Base-by-base conservation (phyloP, 768 basidiomycete genomes). In the Pulveroboletus sp. region DNA sequence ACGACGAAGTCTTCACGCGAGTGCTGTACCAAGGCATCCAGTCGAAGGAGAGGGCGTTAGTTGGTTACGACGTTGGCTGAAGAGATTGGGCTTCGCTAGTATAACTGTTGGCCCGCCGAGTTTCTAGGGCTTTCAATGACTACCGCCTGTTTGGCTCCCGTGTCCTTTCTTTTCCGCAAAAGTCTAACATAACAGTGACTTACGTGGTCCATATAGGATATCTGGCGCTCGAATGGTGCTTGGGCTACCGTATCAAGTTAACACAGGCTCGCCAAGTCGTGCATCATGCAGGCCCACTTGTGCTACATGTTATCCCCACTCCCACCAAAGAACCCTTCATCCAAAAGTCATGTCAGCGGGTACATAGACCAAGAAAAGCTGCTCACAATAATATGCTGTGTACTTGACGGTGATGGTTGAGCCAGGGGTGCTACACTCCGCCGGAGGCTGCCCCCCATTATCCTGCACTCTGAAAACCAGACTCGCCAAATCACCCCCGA, bases 381-480 rank as follows among this genome's bases (percentile, higher is more conserved):
- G 69, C 78, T 66, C 52, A 79, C 78, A 79, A 55, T 82, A 82
- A 49, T 72, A 73, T 5, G 79, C 61, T 0, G 69, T 67, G 58
- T 81, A 82, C 61, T 77, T 78, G 40, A 81, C 76, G 7, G 63
- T 63, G 21, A 81, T 72, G 16, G 64, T 62, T 21, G 66, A 41
- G 7, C 73, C 67, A 19, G 76, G 79, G 7, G 68, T 57, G 0
- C 59, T 62, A 56, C 77, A 79, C 69, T 75, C 69, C 20, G 76
- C 55, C 27, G 82, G 82, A 34, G 82, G 75, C 39, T 76, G 75
- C 14, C 84, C 83, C 13, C 71, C 75, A 6, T 66, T 57, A 16
- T 81, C 85, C 52, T 79, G 66, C 5, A 77, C 64, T 36, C 84
- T 70, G 65, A 76, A 84, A 3, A 84, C 65, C 47, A 69, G 57